These are phyloP conservation scores for Nannochloropsis gaditana DNA, from an alignment of 108 stramenopile species.

Conservation along the genomic window DNA sequence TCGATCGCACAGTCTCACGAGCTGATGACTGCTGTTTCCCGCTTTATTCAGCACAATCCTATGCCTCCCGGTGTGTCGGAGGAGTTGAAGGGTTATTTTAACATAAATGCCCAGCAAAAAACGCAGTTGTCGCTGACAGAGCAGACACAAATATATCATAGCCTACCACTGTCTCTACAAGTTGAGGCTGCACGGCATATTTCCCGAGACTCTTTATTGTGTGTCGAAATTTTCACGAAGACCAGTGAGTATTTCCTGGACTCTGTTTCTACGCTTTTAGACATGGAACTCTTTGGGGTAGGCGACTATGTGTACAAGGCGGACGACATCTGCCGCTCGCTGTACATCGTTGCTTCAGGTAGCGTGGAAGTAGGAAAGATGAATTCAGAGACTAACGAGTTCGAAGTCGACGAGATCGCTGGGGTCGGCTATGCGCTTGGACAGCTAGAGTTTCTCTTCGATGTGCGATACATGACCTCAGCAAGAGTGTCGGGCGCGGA, in stretches of 20 bases:
- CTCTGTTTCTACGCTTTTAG: not conserved
- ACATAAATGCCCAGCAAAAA: conserved; percentile 4
- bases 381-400: not conserved
- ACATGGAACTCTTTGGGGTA: not conserved
- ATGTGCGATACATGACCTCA: not conserved
- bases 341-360: not conserved
- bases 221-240: conserved; percentile 17
- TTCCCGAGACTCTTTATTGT: not conserved
- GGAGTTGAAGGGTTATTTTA: not conserved
- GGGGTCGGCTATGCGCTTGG: not conserved
- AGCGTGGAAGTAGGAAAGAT: conserved; percentile 1
- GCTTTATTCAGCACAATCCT: not conserved
- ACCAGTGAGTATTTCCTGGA: not conserved
- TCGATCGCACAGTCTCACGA: not conserved
- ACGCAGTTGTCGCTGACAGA: not conserved
- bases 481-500: not conserved
- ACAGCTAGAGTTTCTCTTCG: not conserved
- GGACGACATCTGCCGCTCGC: conserved; percentile 10
- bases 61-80: conserved; percentile 4
- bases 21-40: not conserved
- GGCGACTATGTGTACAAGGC: conserved; percentile 14
- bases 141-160: not conserved
- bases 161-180: not conserved
- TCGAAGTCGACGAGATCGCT: not conserved
- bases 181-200: conserved; percentile 1